Conservation (phyloP, 1,139 yeast species). For the Saccharomycopsis crataegensis region DNA sequence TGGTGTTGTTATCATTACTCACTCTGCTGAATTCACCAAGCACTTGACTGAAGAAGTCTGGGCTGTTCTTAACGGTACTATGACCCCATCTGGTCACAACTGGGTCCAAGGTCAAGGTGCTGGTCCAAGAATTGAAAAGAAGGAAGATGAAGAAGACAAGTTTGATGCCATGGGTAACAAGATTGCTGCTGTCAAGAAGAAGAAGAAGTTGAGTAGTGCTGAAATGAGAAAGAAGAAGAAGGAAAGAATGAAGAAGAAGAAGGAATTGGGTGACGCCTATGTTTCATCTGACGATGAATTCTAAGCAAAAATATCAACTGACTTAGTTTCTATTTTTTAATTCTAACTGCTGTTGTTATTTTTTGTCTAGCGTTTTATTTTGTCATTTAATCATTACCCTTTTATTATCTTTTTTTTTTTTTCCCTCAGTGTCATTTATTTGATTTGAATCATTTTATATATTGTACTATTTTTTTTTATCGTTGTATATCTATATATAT, state of each 20-base stretch:
- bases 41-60: constrained; percentile 99
- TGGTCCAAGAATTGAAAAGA: constrained; percentile 98
- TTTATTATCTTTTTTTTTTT: too few relatives aligned
- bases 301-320: constrained; percentile 22
- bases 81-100: constrained; percentile 99
- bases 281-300: constrained; percentile 90
- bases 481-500: too few relatives aligned
- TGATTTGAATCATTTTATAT: too few relatives aligned
- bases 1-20: constrained; percentile 99
- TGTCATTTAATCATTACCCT: not conserved
- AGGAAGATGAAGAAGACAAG: constrained; percentile 94
- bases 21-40: constrained; percentile 99
- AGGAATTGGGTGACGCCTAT: constrained; percentile 98
- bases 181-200: constrained; percentile 94
- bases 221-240: constrained; percentile 99
- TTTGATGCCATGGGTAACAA: constrained; percentile 99
- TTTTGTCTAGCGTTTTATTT: not conserved
- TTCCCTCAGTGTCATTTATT: too few relatives aligned
- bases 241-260: constrained; percentile 99
- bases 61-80: constrained; percentile 96
- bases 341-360: not conserved
- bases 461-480: too few relatives aligned
- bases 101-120: constrained; percentile 99
- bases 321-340: too few relatives aligned
- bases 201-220: constrained; percentile 95